Percentiles rank a stretch among this genome's conserved stretches.
phyloP scores from a whole-genome alignment of 2,329 filamentous ascomycete species.

The Zopfia rhizophila region DNA sequence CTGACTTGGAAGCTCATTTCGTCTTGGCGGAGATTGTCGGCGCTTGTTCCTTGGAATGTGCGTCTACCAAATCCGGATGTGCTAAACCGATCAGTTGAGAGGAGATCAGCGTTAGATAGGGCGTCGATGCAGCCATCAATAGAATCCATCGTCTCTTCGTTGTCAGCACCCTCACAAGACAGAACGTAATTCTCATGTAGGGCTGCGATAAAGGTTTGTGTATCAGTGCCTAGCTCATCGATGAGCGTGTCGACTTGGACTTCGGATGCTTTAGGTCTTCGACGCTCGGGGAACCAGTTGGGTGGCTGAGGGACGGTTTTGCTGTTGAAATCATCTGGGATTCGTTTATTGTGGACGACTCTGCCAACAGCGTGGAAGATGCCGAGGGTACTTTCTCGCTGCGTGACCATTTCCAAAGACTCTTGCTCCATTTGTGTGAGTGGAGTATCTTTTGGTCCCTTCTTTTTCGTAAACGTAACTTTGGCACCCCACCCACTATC shows the following conservation, averaged over 20 bases:
- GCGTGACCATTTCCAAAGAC: conserved; percentile 81
- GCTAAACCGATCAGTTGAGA: conserved; percentile 79
- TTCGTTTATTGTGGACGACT: conserved; percentile 94
- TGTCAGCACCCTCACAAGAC: conserved; percentile 76
- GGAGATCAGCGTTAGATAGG: conserved; percentile 86
- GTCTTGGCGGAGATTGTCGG: conserved; percentile 84
- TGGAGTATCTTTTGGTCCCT: conserved; percentile 65
- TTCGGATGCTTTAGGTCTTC: conserved; percentile 57
- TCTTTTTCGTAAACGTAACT: conserved; percentile 70
- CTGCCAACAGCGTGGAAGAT: conserved; percentile 97
- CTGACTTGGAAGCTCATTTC: conserved; percentile 95
- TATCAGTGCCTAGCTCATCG: conserved; percentile 93
- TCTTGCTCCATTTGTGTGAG: conserved; percentile 83
- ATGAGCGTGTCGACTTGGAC: conserved; percentile 74
- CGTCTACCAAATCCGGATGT: conserved; percentile 65
- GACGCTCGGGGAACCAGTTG: conserved; percentile 56
- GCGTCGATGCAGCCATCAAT: conserved; percentile 87
- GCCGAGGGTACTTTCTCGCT: conserved; percentile 87
- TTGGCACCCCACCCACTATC: conserved; percentile 84
- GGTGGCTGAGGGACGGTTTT: conserved; percentile 55
- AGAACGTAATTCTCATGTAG: conserved; percentile 93
- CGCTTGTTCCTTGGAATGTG: conserved; percentile 62
- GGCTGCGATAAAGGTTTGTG: conserved; percentile 86
- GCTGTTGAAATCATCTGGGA: conserved; percentile 53
- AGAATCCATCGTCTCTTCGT: conserved; percentile 74